Evolutionary conservation across 768 basidiomycete species (phyloP).

Genomic region (Macrolepiota dolichaula): DNA sequence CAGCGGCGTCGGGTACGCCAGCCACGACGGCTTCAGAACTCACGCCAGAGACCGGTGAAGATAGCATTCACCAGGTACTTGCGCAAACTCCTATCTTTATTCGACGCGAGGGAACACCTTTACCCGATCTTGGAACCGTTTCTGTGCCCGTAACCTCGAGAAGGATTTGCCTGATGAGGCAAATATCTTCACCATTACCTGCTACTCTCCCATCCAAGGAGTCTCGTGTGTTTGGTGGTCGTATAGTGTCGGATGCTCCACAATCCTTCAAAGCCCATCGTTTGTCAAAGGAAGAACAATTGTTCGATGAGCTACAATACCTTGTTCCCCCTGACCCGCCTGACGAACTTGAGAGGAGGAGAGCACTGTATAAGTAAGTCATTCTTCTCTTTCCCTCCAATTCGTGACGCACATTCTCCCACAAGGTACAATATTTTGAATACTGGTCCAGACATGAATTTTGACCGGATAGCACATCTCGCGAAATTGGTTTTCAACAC

Average conservation of each 20-base stretch:
- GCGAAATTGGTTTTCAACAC: constrained; percentile 92
- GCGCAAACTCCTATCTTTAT: not conserved
- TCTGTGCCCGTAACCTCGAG: constrained; percentile 48
- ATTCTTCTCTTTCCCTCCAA: not conserved
- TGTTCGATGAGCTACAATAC: constrained; percentile 62
- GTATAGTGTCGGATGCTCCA: constrained; percentile 26
- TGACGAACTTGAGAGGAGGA: constrained; percentile 76
- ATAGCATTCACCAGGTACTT: not conserved
- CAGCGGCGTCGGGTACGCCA: not conserved
- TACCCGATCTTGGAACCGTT: constrained; percentile 19
- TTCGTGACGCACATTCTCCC: constrained; percentile 3
- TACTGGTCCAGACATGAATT: constrained; percentile 83
- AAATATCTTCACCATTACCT: constrained; percentile 64
- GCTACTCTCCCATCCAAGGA: constrained; percentile 30
- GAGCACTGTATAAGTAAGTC: constrained; percentile 80
- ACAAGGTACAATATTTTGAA: constrained; percentile 87
- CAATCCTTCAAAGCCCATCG: constrained; percentile 35
- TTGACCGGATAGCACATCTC: constrained; percentile 91
- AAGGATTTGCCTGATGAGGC: constrained; percentile 53
- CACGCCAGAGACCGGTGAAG: not conserved
- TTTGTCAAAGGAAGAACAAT: constrained; percentile 64
- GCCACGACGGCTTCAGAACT: not conserved
- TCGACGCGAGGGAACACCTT: constrained; percentile 10
- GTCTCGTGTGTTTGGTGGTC: constrained; percentile 28
- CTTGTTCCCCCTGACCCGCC: constrained; percentile 81